These are phyloP conservation scores for Saccharomyces hybrid DNA, from an alignment of 1,139 yeast genomes.

Conservation along the genomic window DNA sequence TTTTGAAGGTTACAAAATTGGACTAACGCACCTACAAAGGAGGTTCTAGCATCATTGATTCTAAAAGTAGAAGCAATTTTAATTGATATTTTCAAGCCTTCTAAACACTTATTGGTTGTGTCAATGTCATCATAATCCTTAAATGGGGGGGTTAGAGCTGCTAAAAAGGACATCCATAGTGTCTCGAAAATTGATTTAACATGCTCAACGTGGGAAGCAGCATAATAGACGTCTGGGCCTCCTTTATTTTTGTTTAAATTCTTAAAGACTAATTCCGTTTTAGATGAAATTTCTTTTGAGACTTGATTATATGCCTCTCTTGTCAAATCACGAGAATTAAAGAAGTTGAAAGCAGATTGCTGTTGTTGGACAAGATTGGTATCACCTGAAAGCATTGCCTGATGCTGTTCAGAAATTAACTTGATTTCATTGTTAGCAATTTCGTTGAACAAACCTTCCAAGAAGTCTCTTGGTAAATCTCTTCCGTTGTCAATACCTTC, in stretches of 20 bases:
- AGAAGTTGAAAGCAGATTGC: constrained; percentile 50
- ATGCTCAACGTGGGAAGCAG: constrained; percentile 79
- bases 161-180: constrained; percentile 93
- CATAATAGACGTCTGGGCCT: constrained; percentile 32
- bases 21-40: constrained; percentile 83
- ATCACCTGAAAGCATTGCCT: constrained; percentile 72
- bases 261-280: constrained; percentile 80
- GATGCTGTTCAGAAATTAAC: constrained; percentile 87
- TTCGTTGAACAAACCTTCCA: constrained; percentile 63
- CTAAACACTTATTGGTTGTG: constrained; percentile 63
- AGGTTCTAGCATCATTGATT: constrained; percentile 73
- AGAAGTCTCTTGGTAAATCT: constrained; percentile 68
- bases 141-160: constrained; percentile 89
- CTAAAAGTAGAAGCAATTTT: constrained; percentile 81
- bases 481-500: constrained; percentile 90
- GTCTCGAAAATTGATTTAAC: constrained; percentile 91
- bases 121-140: constrained; percentile 80
- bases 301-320: constrained; percentile 89
- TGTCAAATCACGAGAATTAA: constrained; percentile 66
- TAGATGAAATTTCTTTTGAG: constrained; percentile 81
- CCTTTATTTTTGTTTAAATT: constrained; percentile 43
- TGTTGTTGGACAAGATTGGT: constrained; percentile 36
- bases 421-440: constrained; percentile 80
- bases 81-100: constrained; percentile 77
- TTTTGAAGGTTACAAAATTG: constrained; percentile 80